These are phyloP conservation scores for Pontederia paniculata DNA, from an alignment of 176 grass and related monocot species.

Conservation along the genomic window DNA sequence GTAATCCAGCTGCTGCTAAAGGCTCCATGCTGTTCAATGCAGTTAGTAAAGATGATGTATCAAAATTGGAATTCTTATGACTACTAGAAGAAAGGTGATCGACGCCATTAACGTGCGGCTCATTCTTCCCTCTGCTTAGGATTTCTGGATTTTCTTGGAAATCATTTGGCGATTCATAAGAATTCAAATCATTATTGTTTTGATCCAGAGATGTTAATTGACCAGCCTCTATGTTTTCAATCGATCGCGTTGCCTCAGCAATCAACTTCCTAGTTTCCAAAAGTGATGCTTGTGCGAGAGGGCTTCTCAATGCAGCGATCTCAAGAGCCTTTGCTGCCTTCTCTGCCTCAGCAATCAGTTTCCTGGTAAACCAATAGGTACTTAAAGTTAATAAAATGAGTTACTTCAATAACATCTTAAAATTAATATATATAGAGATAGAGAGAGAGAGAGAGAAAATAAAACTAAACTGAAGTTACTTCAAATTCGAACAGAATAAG, in stretches of 20 bases:
- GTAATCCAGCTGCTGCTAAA: conserved; percentile 14
- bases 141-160: background rate
- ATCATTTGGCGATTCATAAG: conserved; percentile 13
- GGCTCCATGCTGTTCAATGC: conserved; percentile 21
- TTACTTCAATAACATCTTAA: no score
- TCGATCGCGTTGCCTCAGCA: conserved; percentile 42
- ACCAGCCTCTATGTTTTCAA: conserved; percentile 29
- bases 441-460: no score
- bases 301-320: conserved; percentile 37
- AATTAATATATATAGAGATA: no score
- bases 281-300: conserved; percentile 60
- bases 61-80: conserved; percentile 25
- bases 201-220: conserved; percentile 14
- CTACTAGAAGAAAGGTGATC: conserved; percentile 12
- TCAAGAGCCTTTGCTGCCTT: conserved; percentile 70
- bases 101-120: conserved; percentile 40
- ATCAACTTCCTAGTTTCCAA: conserved; percentile 67
- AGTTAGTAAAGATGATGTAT: conserved; percentile 8
- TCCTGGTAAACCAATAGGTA: conserved; percentile 26
- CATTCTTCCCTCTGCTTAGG: conserved; percentile 16
- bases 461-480: no score
- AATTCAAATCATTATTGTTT: conserved; percentile 19
- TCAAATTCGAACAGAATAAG: no score
- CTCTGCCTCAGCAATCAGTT: conserved; percentile 70
- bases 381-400: background rate